phyloP scores from a whole-genome alignment of 176 grass and related monocot genomes.

The Aechmea fasciata region DNA sequence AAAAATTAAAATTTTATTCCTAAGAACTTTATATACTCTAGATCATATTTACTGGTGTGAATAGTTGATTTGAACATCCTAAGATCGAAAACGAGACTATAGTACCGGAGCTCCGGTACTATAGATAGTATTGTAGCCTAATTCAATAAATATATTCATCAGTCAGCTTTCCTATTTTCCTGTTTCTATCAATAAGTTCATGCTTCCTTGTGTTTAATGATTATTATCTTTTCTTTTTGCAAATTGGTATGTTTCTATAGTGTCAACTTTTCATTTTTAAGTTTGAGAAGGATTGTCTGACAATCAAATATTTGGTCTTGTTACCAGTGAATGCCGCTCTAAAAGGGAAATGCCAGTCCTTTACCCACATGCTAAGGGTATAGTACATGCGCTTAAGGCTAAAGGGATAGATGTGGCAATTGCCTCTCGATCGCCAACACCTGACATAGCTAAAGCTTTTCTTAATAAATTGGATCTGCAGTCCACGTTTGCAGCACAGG shows the following conservation, averaged over 20 bases:
- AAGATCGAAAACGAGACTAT: too few relatives aligned
- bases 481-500: slow-evolving; percentile 63
- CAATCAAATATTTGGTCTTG: slow-evolving; percentile 4
- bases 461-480: slow-evolving; percentile 66
- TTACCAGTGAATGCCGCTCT: slow-evolving; percentile 70
- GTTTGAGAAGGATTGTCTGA: background rate
- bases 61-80: too few relatives aligned
- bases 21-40: too few relatives aligned
- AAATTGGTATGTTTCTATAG: background rate
- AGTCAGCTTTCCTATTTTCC: too few relatives aligned
- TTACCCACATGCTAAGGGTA: slow-evolving; percentile 74
- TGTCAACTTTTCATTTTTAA: background rate
- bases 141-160: too few relatives aligned
- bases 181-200: background rate
- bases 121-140: too few relatives aligned
- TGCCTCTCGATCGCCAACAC: slow-evolving; percentile 72
- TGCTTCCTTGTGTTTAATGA: background rate
- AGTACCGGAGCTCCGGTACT: too few relatives aligned
- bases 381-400: slow-evolving; percentile 85
- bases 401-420: slow-evolving; percentile 85
- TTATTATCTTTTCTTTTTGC: background rate
- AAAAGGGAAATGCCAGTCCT: slow-evolving; percentile 69
- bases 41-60: too few relatives aligned
- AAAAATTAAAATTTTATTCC: too few relatives aligned
- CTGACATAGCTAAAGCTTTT: slow-evolving; percentile 76